Conservation (phyloP, 108 stramenopile species). For the Cyclotella atomus region DNA sequence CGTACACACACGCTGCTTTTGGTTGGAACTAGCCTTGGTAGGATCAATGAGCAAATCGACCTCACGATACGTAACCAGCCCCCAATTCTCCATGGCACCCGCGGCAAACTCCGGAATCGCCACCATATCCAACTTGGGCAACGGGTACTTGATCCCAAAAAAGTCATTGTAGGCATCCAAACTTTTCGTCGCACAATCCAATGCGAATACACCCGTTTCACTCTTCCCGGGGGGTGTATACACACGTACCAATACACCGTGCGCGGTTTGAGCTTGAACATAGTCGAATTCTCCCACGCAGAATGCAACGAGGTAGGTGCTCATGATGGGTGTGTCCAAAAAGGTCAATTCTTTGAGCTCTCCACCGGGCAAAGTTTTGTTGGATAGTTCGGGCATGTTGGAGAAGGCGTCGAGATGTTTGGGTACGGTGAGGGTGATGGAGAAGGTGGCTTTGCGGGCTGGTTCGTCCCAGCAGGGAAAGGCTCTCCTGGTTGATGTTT, state of each 20-base stretch:
- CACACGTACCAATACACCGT: slow-evolving; percentile 89
- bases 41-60: slow-evolving; percentile 93
- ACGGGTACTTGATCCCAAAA: slow-evolving; percentile 90
- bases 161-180: slow-evolving; percentile 91
- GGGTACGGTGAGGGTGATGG: slow-evolving; percentile 82
- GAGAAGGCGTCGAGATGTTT: slow-evolving; percentile 78
- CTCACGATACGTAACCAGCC: slow-evolving; percentile 77
- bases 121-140: slow-evolving; percentile 97
- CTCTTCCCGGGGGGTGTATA: slow-evolving; percentile 94
- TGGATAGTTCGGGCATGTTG: slow-evolving; percentile 96
- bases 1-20: slow-evolving; percentile 91
- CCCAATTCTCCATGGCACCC: slow-evolving; percentile 98
- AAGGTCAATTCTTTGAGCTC: slow-evolving; percentile 66
- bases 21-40: slow-evolving; percentile 66
- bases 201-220: slow-evolving; percentile 79
- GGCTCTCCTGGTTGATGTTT: slow-evolving; percentile 55
- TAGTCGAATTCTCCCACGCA: slow-evolving; percentile 94
- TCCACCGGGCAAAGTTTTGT: slow-evolving; percentile 52
- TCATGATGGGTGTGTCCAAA: slow-evolving; percentile 90
- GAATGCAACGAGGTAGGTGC: slow-evolving; percentile 93
- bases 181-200: slow-evolving; percentile 78
- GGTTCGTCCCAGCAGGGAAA: slow-evolving; percentile 99
- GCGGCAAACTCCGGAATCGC: slow-evolving; percentile 93
- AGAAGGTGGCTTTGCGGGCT: slow-evolving; percentile 91
- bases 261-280: slow-evolving; percentile 63